Evolutionary conservation across 768 basidiomycete species (phyloP), one percentile per base, ranked within the genome.

Genomic region (Asterophora parasitica): DNA sequence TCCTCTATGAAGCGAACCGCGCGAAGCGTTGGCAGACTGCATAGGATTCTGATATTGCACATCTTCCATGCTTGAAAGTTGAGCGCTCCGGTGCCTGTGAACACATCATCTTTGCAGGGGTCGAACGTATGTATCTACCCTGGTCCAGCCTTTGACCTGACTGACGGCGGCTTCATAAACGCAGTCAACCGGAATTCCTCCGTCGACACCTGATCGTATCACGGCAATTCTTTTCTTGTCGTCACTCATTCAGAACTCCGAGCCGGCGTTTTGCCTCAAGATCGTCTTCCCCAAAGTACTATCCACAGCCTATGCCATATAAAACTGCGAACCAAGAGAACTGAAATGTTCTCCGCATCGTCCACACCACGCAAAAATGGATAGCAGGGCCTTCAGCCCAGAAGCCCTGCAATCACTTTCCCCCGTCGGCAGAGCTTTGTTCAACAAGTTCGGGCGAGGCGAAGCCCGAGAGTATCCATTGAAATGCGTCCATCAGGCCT

Each of bases 401-500:
- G 52, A 54, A 23, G 20, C 37, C 42, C 48, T 56, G 17, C 44
- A 52, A 20, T 17, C 44, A 9, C 71, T 78, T 30, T 66, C 72
- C 44, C 51, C 65, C 17, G 57, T 65, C 9, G 77, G 77, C 59
- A 63, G 67, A 54, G 62, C 60, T 38, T 66, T 67, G 44, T 80
- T 80, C 63, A 54, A 58, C 44, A 65, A 66, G 47, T 77, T 71
- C 51, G 75, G 77, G 32, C 62, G 71, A 34, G 79, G 77, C 31
- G 54, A 65, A 43, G 58, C 58, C 9, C 58, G 62, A 30, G 26
- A 58, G 27, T 54, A 63, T 16, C 72, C 77, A 7, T 79, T 77
- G 61, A 59, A 61, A 51, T 77, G 73, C 53, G 65, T 81, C 27
- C 78, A 81, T 52, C 74, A 78, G 47, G 79, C 80, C n/a, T 80